Evolutionary conservation across 1,284 basidiomycete species (phyloP).

Genomic region (Cutaneotrichosporon sp.): DNA sequence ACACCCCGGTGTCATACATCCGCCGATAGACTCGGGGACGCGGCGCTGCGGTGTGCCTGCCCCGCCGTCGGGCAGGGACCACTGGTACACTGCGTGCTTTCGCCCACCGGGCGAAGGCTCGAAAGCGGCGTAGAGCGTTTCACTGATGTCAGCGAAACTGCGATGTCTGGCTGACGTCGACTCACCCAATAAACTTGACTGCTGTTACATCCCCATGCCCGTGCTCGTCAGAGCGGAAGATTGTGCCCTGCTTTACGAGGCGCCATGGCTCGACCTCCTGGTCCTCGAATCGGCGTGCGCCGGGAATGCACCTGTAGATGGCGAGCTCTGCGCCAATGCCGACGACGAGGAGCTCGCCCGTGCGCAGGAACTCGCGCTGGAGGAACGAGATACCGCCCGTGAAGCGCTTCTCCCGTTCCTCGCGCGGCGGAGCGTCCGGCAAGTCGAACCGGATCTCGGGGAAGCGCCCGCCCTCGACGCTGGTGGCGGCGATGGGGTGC

Average conservation of each 20-base stretch:
- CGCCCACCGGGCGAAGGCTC: constrained; percentile 11
- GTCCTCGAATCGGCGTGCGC: constrained; percentile 30
- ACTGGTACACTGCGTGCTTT: constrained; percentile 43
- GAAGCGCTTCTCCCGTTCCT: constrained; percentile 17
- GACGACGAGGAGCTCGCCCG: constrained; percentile 39
- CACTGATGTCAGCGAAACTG: constrained; percentile 23
- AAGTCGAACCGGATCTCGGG: constrained; percentile 16
- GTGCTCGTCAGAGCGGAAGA: constrained; percentile 34
- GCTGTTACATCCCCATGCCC: constrained; percentile 16
- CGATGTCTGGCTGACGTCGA: not conserved
- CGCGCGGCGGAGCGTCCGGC: not conserved
- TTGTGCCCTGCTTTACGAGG: constrained; percentile 36
- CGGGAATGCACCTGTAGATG: constrained; percentile 33
- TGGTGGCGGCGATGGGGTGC: constrained; percentile 40
- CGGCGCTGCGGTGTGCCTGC: constrained; percentile 39
- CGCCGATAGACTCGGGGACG: constrained; percentile 33
- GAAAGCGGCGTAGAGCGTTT: constrained; percentile 45
- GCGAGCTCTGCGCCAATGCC: constrained; percentile 36
- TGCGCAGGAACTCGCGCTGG: constrained; percentile 40
- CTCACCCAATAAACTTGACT: constrained; percentile 46
- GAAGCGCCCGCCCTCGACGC: constrained; percentile 21
- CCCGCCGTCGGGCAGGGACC: constrained; percentile 44
- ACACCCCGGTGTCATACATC: constrained; percentile 43
- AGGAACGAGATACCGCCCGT: constrained; percentile 45
- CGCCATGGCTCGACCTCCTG: constrained; percentile 39